These are phyloP conservation scores for Ceratocystis ficicola DNA, from an alignment of 2,329 filamentous ascomycete species.

Conservation along the genomic window DNA sequence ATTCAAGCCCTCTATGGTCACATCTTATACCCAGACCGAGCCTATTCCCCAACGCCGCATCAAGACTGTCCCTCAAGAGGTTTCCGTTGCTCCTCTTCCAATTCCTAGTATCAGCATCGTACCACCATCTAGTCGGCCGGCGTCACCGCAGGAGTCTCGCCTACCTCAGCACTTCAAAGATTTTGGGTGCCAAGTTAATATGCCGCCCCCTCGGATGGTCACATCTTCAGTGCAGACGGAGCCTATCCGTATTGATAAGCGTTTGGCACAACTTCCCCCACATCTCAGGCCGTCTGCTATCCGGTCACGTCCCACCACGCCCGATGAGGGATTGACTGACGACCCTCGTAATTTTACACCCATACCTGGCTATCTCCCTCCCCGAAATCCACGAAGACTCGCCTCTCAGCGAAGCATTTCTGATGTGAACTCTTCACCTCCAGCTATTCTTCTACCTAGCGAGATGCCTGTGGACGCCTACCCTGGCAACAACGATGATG, in stretches of 20 bases:
- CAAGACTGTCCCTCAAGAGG: slow-evolving; percentile 23
- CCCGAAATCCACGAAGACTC: slow-evolving; percentile 48
- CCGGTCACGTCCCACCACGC: slow-evolving; percentile 47
- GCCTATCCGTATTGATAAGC: slow-evolving; percentile 71
- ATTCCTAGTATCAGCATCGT: slow-evolving; percentile 87
- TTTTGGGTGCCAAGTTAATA: slow-evolving; percentile 64
- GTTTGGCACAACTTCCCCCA: slow-evolving; percentile 59
- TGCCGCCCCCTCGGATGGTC: slow-evolving; percentile 30
- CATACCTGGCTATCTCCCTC: slow-evolving; percentile 42
- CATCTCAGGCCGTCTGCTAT: slow-evolving; percentile 72
- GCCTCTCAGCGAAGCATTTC: slow-evolving; percentile 35
- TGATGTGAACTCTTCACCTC: slow-evolving; percentile 43
- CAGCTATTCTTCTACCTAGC: slow-evolving; percentile 26
- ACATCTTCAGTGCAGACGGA: slow-evolving; percentile 60
- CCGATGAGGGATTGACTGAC: slow-evolving; percentile 30
- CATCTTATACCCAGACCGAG: slow-evolving; percentile 53
- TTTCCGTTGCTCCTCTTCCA: slow-evolving; percentile 33
- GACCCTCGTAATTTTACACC: slow-evolving; percentile 38
- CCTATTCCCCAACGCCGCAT: slow-evolving; percentile 26
- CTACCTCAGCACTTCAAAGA: slow-evolving; percentile 76
- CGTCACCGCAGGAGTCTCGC: slow-evolving; percentile 59
- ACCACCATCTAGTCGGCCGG: slow-evolving; percentile 72
- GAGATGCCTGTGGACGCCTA: slow-evolving; percentile 51
- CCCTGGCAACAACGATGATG: slow-evolving; percentile 70
- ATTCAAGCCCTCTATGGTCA: slow-evolving; percentile 36